Evolutionary conservation across 768 basidiomycete genomes (phyloP), one percentile per base, ranked within the genome.

Genomic region (Holtermanniella nyarrowii): DNA sequence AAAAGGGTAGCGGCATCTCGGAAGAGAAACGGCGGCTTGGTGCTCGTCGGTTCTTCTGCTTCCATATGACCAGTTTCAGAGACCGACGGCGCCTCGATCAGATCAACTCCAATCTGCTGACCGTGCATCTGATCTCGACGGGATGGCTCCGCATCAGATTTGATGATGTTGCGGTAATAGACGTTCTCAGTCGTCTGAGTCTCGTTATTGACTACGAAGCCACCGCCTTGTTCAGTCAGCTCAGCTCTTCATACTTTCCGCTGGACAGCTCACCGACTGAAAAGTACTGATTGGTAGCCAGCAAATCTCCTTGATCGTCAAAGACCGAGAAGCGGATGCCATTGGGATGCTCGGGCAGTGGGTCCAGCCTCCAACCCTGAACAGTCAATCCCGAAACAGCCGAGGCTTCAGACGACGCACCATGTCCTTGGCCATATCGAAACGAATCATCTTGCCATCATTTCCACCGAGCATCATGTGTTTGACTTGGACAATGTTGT

Each of bases 201-300:
- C 69, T 88, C 86, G 39, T 90, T 86, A 62, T 95, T 95, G 22
- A 95, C 88, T 2, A 93, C 89, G 66, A 93, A 95, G 2, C 89
- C 89, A 42, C 89, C 89, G 2, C 53, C 53, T 11, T 44, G 26
- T 23, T 37, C 31, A 7, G 31, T 37, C 31, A 37, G 31, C 16
- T 37, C 10, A 7, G 14, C 18, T 21, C 4, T 46, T 12, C 21
- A 18, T 44, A 44, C 18, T 18, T 23, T 44, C 10, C 20, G n/a
- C n/a, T n/a, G n/a, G n/a, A n/a, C n/a, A 7, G 7, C n/a, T 44
- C 10, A 44, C 89, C 88, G 45, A 95, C 88, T 49, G 85, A 81
- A 66, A 87, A 95, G 63, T 93, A 97, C 66, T 90, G 86, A 60
- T 97, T 96, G 12, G 88, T 90, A 1, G 91, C 91, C 52, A 97